Percentiles rank a stretch among this genome's conserved stretches.
These are phyloP conservation scores for Earliella scabrosa DNA, from an alignment of 1,284 basidiomycete genomes.

Conservation along the genomic window DNA sequence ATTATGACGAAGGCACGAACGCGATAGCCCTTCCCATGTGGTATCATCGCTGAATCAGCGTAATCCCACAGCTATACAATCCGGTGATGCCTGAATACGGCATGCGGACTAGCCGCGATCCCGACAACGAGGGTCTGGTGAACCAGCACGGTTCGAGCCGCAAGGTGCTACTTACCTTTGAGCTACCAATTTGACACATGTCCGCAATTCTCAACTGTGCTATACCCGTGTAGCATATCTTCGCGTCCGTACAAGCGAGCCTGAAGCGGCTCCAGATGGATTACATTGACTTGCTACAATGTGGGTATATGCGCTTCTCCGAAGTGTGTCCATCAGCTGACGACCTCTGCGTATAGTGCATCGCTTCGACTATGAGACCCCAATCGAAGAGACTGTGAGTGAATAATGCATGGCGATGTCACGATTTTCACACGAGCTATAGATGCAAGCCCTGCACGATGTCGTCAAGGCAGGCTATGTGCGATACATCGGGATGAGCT, in stretches of 20 bases:
- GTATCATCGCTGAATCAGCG: background rate
- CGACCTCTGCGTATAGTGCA: slow-evolving; percentile 10
- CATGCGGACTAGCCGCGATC: background rate
- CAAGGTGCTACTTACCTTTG: slow-evolving; percentile 24
- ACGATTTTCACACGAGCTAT: background rate
- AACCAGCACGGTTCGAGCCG: slow-evolving; percentile 40
- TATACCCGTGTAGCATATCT: slow-evolving; percentile 55
- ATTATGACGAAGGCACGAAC: slow-evolving; percentile 55
- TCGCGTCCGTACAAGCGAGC: slow-evolving; percentile 72
- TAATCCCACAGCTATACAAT: slow-evolving; percentile 8
- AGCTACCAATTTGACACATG: background rate
- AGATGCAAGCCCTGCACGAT: slow-evolving; percentile 40
- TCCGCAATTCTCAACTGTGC: background rate
- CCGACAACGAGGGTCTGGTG: slow-evolving; percentile 31
- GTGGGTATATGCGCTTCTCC: slow-evolving; percentile 33
- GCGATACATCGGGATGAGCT: slow-evolving; percentile 44
- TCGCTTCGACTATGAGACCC: slow-evolving; percentile 21
- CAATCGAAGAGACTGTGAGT: slow-evolving; percentile 28
- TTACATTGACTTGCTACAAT: slow-evolving; percentile 73
- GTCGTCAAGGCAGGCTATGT: slow-evolving; percentile 39
- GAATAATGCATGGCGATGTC: too few species aligned
- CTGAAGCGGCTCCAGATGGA: slow-evolving; percentile 69
- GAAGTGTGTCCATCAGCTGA: slow-evolving; percentile 12
- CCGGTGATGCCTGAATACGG: slow-evolving; percentile 39
- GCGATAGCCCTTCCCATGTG: background rate